phyloP scores from a whole-genome alignment of 176 grass and related monocot genomes.

The Rhynchospora pubera region DNA sequence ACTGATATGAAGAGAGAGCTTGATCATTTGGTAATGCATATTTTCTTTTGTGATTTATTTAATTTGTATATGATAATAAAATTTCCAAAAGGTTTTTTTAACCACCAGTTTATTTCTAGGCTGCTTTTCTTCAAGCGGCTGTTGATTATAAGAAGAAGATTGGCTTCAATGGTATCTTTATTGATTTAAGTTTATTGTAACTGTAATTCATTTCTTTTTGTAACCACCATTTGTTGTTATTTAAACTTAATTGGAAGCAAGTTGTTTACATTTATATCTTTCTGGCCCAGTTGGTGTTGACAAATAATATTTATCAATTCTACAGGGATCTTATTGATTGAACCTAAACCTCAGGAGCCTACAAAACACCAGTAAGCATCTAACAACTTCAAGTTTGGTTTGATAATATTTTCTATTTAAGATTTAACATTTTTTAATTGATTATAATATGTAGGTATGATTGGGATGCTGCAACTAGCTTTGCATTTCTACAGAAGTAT shows the following conservation, averaged over 20 bases:
- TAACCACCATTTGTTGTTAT: not conserved
- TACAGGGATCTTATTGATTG: conserved; percentile 68
- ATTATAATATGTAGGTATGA: conserved; percentile 62
- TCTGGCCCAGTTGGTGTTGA: not conserved
- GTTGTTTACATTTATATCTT: not conserved
- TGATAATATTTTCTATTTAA: not conserved
- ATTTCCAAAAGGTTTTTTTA: conserved; percentile 15
- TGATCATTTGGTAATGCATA: conserved; percentile 69
- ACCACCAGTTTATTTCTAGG: conserved; percentile 32
- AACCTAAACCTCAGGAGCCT: conserved; percentile 97
- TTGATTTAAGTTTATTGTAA: not conserved
- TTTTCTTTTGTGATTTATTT: not conserved
- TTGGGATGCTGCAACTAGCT: conserved; percentile 93
- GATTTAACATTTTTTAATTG: conserved; percentile 15
- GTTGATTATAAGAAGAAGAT: conserved; percentile 96
- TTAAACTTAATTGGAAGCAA: not conserved
- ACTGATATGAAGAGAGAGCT: conserved; percentile 96
- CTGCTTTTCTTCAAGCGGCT: conserved; percentile 85
- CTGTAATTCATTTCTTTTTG: not conserved
- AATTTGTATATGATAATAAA: not conserved
- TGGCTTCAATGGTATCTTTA: conserved; percentile 62
- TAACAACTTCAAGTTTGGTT: not conserved
- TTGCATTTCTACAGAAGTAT: conserved; percentile 92
- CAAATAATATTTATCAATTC: conserved; percentile 15
- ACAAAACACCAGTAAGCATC: conserved; percentile 92